Conservation (phyloP, 805 yeast species). For the Cyberlindnera subsufficiens region DNA sequence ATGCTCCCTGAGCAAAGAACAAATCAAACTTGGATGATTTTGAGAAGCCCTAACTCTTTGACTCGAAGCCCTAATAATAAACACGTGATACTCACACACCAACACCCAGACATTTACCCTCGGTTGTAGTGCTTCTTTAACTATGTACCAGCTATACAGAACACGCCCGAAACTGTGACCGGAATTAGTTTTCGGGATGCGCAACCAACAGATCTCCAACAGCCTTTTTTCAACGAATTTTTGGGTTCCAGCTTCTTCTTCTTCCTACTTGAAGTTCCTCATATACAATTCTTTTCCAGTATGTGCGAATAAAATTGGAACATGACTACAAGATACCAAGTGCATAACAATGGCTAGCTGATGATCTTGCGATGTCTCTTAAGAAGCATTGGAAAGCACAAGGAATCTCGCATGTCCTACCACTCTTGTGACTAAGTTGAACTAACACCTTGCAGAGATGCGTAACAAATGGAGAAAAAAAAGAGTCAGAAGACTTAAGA, state of each 20-base stretch:
- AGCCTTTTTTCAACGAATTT: slow-evolving; percentile 17
- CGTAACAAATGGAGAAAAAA: slow-evolving; percentile 99
- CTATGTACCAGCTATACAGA: background rate
- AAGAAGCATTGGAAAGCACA: too few species aligned
- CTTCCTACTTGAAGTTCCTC: slow-evolving; percentile 8
- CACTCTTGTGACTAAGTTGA: background rate
- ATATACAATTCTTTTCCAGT: slow-evolving; percentile 16
- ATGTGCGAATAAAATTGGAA: slow-evolving; percentile 6
- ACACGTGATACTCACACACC: slow-evolving; percentile 7
- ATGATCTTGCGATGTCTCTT: too few species aligned
- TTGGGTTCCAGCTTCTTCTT: slow-evolving; percentile 10
- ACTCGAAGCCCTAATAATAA: slow-evolving; percentile 4
- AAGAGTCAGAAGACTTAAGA: slow-evolving; percentile 99
- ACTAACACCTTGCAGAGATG: slow-evolving; percentile 40
- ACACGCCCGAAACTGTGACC: background rate
- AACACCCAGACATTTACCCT: background rate
- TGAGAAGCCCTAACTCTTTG: slow-evolving; percentile 2
- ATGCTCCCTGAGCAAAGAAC: background rate
- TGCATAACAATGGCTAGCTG: too few species aligned
- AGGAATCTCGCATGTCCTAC: too few species aligned
- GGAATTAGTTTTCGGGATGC: background rate
- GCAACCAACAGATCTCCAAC: background rate
- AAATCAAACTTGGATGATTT: background rate
- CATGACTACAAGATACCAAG: too few species aligned
- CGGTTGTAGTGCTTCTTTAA: background rate